A percentile compares a stretch with the other conserved stretches of the same genome.
phyloP scores from a whole-genome alignment of 768 basidiomycete species.

The Tricholoma matsutake region DNA sequence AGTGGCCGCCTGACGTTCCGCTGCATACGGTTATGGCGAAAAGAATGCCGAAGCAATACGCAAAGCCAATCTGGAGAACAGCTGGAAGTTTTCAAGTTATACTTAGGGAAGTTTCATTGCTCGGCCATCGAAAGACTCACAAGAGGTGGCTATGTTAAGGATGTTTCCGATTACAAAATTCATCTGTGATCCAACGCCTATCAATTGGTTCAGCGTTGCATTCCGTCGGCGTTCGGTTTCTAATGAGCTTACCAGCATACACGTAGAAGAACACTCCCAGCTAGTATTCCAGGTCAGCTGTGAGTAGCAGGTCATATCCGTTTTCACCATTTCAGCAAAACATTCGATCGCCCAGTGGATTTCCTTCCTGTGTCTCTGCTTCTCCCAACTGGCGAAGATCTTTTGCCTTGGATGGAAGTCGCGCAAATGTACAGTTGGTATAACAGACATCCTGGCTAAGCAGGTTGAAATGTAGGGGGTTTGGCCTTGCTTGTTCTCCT shows the following conservation, averaged over 20 bases:
- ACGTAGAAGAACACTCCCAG: slow-evolving; percentile 62
- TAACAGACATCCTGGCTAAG: slow-evolving; percentile 13
- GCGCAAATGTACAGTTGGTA: slow-evolving; percentile 35
- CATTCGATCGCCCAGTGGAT: slow-evolving; percentile 56
- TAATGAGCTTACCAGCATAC: slow-evolving; percentile 41
- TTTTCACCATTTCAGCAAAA: slow-evolving; percentile 56
- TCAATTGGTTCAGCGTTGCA: background rate
- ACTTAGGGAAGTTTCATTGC: background rate
- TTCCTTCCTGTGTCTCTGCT: slow-evolving; percentile 34
- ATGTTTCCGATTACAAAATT: slow-evolving; percentile 48
- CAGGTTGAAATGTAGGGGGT: background rate
- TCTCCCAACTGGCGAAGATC: slow-evolving; percentile 50
- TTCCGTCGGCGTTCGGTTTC: background rate
- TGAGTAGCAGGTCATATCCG: background rate
- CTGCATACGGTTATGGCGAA: slow-evolving; percentile 53
- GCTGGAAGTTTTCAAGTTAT: slow-evolving; percentile 30
- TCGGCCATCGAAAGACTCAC: slow-evolving; percentile 32
- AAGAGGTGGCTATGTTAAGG: slow-evolving; percentile 35
- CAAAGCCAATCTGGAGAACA: slow-evolving; percentile 53
- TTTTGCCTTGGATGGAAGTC: slow-evolving; percentile 39
- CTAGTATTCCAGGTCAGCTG: slow-evolving; percentile 27
- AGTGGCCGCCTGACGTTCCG: slow-evolving; percentile 59
- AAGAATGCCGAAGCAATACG: slow-evolving; percentile 57
- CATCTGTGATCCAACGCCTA: slow-evolving; percentile 55
- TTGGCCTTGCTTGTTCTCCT: background rate